phyloP scores from a whole-genome alignment of 371 early-diverging fungal species.

The Haplosporangium sp. region DNA sequence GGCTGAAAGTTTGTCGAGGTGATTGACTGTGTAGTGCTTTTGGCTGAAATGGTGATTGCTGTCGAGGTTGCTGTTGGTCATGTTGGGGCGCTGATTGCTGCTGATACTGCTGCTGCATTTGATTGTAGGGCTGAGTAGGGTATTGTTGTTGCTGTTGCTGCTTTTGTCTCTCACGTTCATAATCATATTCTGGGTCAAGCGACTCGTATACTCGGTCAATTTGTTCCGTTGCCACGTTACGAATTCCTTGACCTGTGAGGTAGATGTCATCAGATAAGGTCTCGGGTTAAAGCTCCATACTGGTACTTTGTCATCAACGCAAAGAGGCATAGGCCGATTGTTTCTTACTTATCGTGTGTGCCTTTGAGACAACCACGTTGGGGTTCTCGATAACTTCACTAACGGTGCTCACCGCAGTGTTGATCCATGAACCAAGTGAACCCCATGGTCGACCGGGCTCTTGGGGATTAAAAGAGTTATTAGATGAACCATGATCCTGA shows the following conservation, averaged over 20 bases:
- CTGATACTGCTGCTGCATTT: neutral
- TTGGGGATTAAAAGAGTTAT: constrained; percentile 4
- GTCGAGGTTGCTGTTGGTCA: neutral
- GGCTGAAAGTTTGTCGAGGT: neutral
- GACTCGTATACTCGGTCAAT: constrained; percentile 52
- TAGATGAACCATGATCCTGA: neutral
- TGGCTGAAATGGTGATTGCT: neutral
- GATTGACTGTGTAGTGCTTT: neutral
- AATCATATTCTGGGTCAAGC: constrained; percentile 47
- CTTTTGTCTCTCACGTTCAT: constrained; percentile 39
- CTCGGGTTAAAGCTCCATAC: neutral
- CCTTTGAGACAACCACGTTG: constrained; percentile 49
- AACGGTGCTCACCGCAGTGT: constrained; percentile 51
- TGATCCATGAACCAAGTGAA: constrained; percentile 47
- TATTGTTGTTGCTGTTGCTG: constrained; percentile 1
- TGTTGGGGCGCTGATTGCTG: neutral
- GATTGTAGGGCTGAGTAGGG: neutral
- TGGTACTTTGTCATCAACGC: neutral
- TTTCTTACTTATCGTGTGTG: constrained; percentile 38
- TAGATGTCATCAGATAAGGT: neutral
- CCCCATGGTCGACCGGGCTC: constrained; percentile 34
- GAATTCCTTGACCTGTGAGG: constrained; percentile 41
- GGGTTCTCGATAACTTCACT: constrained; percentile 53
- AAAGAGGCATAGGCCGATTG: neutral
- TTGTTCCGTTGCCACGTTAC: constrained; percentile 42